Conservation (phyloP, 345 rosid species). For the Eucalyptus guilfoylei region DNA sequence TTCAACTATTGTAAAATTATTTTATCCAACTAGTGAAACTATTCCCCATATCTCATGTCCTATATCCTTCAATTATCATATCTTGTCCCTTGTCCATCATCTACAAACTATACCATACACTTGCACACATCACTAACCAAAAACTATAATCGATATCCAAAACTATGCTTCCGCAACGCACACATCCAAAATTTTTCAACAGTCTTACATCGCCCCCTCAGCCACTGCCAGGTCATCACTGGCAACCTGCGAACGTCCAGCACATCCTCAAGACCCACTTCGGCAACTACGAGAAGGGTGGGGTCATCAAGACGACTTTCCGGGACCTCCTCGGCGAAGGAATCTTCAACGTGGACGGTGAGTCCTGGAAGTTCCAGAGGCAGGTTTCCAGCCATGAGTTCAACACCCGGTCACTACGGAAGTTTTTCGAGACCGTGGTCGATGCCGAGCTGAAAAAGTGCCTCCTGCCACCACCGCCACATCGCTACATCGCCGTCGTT, state of each 20-base stretch:
- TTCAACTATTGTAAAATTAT: too few species aligned
- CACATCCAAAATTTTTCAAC: too few species aligned
- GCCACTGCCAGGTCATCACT: conserved; percentile 10
- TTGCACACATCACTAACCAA: too few species aligned
- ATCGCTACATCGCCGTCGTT: background rate
- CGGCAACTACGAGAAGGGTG: conserved; percentile 37
- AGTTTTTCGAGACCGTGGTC: background rate
- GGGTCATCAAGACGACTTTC: conserved; percentile 24
- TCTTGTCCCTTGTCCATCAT: too few species aligned
- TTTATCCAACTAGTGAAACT: too few species aligned
- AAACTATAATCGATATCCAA: too few species aligned
- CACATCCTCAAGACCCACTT: conserved; percentile 45
- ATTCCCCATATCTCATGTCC: too few species aligned
- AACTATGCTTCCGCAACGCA: too few species aligned
- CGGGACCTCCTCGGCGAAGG: conserved; percentile 41
- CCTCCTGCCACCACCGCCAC: background rate
- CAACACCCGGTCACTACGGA: conserved; percentile 4
- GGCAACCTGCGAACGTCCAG: conserved; percentile 38
- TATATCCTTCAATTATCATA: too few species aligned
- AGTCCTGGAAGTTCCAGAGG: conserved; percentile 35
- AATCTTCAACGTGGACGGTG: conserved; percentile 35
- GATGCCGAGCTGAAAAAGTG: background rate
- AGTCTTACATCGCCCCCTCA: conserved; percentile 15
- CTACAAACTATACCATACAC: too few species aligned
- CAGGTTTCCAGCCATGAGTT: conserved; percentile 14